Base-by-base conservation (phyloP, 331 rosid genomes). In the Erythrophleum ivorense region DNA sequence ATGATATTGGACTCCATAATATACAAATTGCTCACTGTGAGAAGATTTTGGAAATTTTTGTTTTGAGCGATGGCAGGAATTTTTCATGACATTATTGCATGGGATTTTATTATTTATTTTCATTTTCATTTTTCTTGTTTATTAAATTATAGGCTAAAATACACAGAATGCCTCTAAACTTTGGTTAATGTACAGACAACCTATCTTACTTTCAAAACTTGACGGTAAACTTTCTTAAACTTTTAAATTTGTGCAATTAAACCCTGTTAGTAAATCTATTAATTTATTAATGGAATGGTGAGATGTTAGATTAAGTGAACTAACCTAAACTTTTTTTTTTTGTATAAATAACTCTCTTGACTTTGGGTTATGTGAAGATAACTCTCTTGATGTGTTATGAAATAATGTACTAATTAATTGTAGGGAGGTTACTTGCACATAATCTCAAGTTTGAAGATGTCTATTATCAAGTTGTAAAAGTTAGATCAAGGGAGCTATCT, bases 101-200 rank as follows among this genome's bases (percentile, higher is more conserved):
- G 67, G 21, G 54, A 65, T 65, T 78, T 36, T 73, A 45, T 65
- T 24, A 45, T 63, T 74, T 24, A 43, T 57, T 65, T 81, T 41
- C 21, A 2, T 46, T 36, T 36, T 49, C 69, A n/a, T 62, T 40
- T 15, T 82, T 52, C 68, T 81, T 4, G 3, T 70, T 33, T 57
- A 57, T 29, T 43, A 36, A 48, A 36, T 82, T 69, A 48, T 21
- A 64, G 24, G 18, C 18, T 11, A 60, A 60, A 60, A 5, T 29
- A 40, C 40, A 10, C 40, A 24, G 29, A 29, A 3, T 60, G 29
- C 11, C 29, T 18, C 29, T 55, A 12, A 55, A 55, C n/a, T 55
- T 55, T 55, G 62, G n/a, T n/a, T 55, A 3, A 55, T 29, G 40
- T 31, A 29, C 40, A 24, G 10, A 40, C 11, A 12, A 24, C 21